phyloP scores from a whole-genome alignment of 163 green algal genomes.

The Volvox carteri region DNA sequence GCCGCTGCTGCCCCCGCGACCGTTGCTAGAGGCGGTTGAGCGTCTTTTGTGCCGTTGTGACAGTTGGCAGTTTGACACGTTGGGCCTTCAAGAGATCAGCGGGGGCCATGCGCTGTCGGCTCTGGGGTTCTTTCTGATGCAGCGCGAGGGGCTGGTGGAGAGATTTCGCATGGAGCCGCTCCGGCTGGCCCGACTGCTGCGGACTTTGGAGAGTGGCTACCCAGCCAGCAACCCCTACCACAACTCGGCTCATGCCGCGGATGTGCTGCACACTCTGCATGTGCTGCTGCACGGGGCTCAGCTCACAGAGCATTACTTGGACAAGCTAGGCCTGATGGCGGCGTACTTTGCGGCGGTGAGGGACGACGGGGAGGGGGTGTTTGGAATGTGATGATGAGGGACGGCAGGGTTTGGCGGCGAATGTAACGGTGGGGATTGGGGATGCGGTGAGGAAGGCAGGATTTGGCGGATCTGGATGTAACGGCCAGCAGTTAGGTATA shows the following conservation, averaged over 20 bases:
- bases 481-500: no score
- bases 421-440: no score
- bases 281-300: conserved; percentile 20
- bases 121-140: conserved; percentile 35
- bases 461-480: no score
- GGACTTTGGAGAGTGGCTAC: conserved; percentile 17
- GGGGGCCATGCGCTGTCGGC: conserved; percentile 10
- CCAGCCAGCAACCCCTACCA: conserved; percentile 27
- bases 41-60: neutral
- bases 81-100: neutral
- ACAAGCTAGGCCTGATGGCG: conserved; percentile 16
- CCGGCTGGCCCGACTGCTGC: conserved; percentile 20
- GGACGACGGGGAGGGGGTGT: neutral
- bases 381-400: neutral
- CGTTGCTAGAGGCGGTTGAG: conserved; percentile 10
- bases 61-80: conserved; percentile 40
- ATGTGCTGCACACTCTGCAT: conserved; percentile 53
- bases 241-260: conserved; percentile 45
- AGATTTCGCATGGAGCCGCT: conserved; percentile 1
- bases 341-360: conserved; percentile 50
- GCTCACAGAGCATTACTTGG: neutral
- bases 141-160: conserved; percentile 15
- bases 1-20: neutral
- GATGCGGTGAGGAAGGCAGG: no score
- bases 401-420: no score